These are phyloP conservation scores for Ogataea angusta DNA, from an alignment of 805 yeast genomes.

Conservation along the genomic window DNA sequence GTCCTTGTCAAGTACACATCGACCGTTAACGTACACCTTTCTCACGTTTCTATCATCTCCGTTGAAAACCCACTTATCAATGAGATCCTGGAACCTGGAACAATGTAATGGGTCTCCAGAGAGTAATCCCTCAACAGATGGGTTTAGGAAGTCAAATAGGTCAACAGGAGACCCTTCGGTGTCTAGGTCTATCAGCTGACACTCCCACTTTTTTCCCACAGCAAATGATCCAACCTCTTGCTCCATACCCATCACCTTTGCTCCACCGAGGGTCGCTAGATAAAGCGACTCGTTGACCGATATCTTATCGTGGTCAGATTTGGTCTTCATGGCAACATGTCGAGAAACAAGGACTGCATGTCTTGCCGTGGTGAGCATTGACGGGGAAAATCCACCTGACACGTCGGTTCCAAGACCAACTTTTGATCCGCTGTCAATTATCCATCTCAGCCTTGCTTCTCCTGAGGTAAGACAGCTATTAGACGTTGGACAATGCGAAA, in stretches of 20 bases:
- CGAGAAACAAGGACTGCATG: constrained; percentile 68
- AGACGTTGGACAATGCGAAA: constrained; percentile 87
- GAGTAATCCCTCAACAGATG: constrained; percentile 21
- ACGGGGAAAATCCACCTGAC: constrained; percentile 67
- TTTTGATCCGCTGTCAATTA: constrained; percentile 59
- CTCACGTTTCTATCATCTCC: constrained; percentile 87
- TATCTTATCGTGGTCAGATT: constrained; percentile 43
- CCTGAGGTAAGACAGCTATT: constrained; percentile 84
- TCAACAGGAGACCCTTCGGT: constrained; percentile 57
- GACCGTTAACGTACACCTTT: constrained; percentile 78
- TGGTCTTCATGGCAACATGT: constrained; percentile 55
- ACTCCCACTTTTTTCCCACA: constrained; percentile 76
- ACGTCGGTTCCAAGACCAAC: constrained; percentile 77
- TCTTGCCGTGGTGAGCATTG: constrained; percentile 57
- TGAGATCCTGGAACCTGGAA: constrained; percentile 44
- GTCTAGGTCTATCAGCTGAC: constrained; percentile 65
- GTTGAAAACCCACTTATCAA: constrained; percentile 81
- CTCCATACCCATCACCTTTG: constrained; percentile 59
- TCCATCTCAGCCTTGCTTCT: constrained; percentile 70
- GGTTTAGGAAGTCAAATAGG: constrained; percentile 64
- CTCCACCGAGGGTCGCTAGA: constrained; percentile 85
- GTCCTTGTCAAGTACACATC: constrained; percentile 48
- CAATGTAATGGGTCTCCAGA: constrained; percentile 2
- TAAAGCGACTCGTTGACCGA: constrained; percentile 65
- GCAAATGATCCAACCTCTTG: constrained; percentile 62